Evolutionary conservation across 495 filamentous ascomycete genomes (phyloP).

Genomic region (Penicillium pancosmium): DNA sequence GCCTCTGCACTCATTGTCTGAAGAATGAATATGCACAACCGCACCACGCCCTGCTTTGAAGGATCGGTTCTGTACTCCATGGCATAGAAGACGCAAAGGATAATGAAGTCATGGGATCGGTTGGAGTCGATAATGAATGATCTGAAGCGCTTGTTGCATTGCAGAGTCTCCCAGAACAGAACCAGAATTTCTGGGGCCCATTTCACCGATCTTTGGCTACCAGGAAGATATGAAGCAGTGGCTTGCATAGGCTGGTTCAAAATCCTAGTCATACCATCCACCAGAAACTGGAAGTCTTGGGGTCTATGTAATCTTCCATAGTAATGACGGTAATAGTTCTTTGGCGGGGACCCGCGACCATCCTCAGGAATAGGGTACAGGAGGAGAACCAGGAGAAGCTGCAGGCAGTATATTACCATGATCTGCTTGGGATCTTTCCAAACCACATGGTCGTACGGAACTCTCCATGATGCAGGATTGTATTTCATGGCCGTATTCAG

Average conservation of each 20-base stretch:
- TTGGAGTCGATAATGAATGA: conserved; percentile 98
- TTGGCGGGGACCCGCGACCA: conserved; percentile 60
- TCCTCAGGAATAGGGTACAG: conserved; percentile 90
- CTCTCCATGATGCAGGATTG: conserved; percentile 91
- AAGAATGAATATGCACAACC: conserved; percentile 95
- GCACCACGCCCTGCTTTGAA: conserved; percentile 86
- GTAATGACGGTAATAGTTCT: conserved; percentile 93
- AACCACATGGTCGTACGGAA: conserved; percentile 92
- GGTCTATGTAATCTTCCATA: conserved; percentile 88
- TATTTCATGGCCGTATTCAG: conserved; percentile 98
- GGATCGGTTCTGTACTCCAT: conserved; percentile 83
- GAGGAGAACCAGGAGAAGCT: conserved; percentile 84
- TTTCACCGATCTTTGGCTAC: conserved; percentile 76
- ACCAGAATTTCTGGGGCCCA: conserved; percentile 97
- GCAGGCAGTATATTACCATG: conserved; percentile 87
- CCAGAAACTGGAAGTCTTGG: conserved; percentile 96
- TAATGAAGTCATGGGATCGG: conserved; percentile 87
- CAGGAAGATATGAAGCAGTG: conserved; percentile 84
- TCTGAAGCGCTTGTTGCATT: conserved; percentile 97
- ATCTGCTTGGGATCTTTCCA: conserved; percentile 93
- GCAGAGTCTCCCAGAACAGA: conserved; percentile 95
- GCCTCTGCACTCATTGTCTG: conserved; percentile 94
- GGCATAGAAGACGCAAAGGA: conserved; percentile 89
- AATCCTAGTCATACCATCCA: conserved; percentile 93
- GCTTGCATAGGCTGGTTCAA: conserved; percentile 91